Evolutionary conservation across 352 stramenopile species (phyloP), one percentile per base, ranked within the genome.

Genomic region (Pseudoperonospora humuli): DNA sequence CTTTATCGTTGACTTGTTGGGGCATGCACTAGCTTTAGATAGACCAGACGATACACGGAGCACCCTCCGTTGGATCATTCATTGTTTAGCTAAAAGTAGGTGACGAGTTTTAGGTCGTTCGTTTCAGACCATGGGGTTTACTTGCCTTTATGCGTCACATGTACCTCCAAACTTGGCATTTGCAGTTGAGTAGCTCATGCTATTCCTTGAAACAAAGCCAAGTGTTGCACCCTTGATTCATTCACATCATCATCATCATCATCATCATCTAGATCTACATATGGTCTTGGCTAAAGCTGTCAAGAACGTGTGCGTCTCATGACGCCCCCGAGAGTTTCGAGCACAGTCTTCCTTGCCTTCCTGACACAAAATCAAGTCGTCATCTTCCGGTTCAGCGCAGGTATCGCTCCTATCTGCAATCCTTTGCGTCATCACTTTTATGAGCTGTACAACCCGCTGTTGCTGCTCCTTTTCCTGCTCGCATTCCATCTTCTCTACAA

Each of bases 401-500:
- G 36, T 38, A 8, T n/a, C 23, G 18, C 13, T 20, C 17, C n/a
- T 24, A 42, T 10, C 5, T n/a, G 3, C 26, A 21, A 3, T 9
- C 3, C 34, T 35, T 23, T 63, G 24, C n/a, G 61, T 31, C 14
- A 56, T 24, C n/a, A 24, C 17, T 10, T 57, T 7, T 34, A 72
- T 57, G 13, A 75, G 23, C 4, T 43, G 13, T 2, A 56, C 14
- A 23, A 78, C 44, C 6, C 50, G 45, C 14, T 49, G 37, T 0
- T 49, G 52, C 46, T 73, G 64, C 8, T 68, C 42, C 7, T 48
- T 32, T 11, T 65, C 36, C 26, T 74, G 71, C 28, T 73, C 64
- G 3, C 20, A 28, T 20, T 79, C 69, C 34, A 86, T 20, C 14
- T 58, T 47, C 1, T 39, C 20, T 9, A 49, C 38, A 36, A 84